phyloP scores from a whole-genome alignment of 1,284 basidiomycete genomes.

The Coriolopsis trogii region DNA sequence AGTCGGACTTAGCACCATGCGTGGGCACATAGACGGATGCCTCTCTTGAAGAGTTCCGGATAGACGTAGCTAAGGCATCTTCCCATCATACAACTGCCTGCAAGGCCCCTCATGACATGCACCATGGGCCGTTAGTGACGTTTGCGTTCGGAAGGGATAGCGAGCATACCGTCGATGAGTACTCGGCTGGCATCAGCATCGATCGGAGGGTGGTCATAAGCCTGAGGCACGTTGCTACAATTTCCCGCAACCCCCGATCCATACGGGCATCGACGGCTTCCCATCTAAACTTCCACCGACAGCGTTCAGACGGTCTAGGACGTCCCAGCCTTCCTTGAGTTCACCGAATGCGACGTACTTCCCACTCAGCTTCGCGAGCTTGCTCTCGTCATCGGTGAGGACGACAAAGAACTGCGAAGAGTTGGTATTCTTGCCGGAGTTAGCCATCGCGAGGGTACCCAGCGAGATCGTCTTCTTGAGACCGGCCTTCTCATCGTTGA shows the following conservation, averaged over 20 bases:
- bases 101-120: no score
- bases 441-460: constrained; percentile 53
- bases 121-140: no score
- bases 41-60: no score
- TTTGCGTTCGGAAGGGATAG: no score
- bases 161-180: no score
- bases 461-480: constrained; percentile 41
- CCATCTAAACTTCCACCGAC: constrained; percentile 40
- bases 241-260: constrained; percentile 47
- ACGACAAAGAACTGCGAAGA: constrained; percentile 55
- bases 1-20: no score
- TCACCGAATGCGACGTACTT: constrained; percentile 52
- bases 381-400: constrained; percentile 42
- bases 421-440: constrained; percentile 48
- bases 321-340: constrained; percentile 37
- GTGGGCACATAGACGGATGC: no score
- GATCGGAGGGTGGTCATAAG: no score
- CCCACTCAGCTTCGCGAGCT: constrained; percentile 46
- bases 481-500: constrained; percentile 52
- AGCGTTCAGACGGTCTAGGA: constrained; percentile 41
- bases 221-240: no score
- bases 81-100: no score
- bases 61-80: no score
- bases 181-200: no score
- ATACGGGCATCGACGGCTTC: constrained; percentile 41